A percentile compares a stretch with the other conserved stretches of the same genome.
phyloP scores from a whole-genome alignment of 2,329 filamentous ascomycete species.

The Diplodia sapinea region DNA sequence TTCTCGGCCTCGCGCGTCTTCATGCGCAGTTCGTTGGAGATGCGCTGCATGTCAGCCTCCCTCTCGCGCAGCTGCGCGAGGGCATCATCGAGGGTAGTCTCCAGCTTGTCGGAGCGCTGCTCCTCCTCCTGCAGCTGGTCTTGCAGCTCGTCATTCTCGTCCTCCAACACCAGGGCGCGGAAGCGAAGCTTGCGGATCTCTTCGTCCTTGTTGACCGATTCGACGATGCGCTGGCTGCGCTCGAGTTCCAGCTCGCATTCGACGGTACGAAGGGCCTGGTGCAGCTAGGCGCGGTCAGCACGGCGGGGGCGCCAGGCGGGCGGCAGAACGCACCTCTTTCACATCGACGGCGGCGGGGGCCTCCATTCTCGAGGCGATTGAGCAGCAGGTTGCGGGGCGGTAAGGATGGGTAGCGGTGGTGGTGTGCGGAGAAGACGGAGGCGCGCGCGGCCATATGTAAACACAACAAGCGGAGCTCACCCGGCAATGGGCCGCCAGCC shows the following conservation, averaged over 20 bases:
- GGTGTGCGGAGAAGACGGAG: neutral
- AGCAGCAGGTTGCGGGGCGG: neutral
- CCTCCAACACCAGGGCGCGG: conserved; percentile 71
- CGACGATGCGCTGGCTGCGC: conserved; percentile 66
- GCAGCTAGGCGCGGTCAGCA: conserved; percentile 42
- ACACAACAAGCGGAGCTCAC: conserved; percentile 1
- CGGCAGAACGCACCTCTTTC: conserved; percentile 40
- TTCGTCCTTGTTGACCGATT: conserved; percentile 76
- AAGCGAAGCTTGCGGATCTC: conserved; percentile 72
- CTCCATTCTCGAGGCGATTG: conserved; percentile 41
- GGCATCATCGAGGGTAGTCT: conserved; percentile 57
- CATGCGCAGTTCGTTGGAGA: conserved; percentile 58
- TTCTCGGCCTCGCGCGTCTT: conserved; percentile 62
- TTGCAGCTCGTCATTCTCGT: conserved; percentile 73
- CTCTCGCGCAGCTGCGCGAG: conserved; percentile 56
- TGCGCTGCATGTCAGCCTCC: conserved; percentile 49
- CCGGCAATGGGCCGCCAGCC: neutral
- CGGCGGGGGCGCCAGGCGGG: neutral
- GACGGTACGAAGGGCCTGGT: conserved; percentile 59
- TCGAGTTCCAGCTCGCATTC: conserved; percentile 74
- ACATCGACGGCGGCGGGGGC: conserved; percentile 40
- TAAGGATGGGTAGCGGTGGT: neutral
- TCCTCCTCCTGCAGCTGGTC: conserved; percentile 67
- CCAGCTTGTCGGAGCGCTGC: conserved; percentile 63
- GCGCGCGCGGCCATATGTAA: neutral